Conservation (phyloP, 352 stramenopile species). For the Stramenopiles sp. region DNA sequence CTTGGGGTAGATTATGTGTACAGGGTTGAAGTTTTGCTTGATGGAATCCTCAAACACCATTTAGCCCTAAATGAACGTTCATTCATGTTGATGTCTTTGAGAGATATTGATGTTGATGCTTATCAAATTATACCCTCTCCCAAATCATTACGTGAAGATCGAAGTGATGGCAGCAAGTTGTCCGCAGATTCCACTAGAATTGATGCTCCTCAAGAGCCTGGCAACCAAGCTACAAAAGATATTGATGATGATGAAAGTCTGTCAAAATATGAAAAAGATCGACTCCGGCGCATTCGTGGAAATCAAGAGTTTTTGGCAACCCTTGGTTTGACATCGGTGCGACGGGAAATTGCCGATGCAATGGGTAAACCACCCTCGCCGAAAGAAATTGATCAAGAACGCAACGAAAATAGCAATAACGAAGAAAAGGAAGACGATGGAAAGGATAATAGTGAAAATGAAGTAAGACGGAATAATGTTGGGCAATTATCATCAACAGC, state of each 20-base stretch:
- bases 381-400: not conserved
- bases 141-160: not conserved
- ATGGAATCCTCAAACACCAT: not conserved
- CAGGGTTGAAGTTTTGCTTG: not conserved
- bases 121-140: not conserved
- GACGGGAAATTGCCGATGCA: not conserved
- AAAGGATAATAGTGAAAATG: not conserved
- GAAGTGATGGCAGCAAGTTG: too few relatives aligned
- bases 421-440: not conserved
- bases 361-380: not conserved
- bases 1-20: not conserved
- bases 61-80: not conserved
- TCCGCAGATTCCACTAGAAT: too few relatives aligned
- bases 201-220: not conserved
- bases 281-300: not conserved
- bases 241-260: not conserved
- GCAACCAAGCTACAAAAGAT: not conserved
- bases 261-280: not conserved
- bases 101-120: not conserved
- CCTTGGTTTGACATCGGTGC: not conserved
- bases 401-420: not conserved
- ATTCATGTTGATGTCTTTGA: not conserved
- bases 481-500: not conserved
- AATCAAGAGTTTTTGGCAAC: not conserved
- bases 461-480: not conserved